These are phyloP conservation scores for Kuraishia floccosa DNA, from an alignment of 805 yeast genomes.

Conservation along the genomic window DNA sequence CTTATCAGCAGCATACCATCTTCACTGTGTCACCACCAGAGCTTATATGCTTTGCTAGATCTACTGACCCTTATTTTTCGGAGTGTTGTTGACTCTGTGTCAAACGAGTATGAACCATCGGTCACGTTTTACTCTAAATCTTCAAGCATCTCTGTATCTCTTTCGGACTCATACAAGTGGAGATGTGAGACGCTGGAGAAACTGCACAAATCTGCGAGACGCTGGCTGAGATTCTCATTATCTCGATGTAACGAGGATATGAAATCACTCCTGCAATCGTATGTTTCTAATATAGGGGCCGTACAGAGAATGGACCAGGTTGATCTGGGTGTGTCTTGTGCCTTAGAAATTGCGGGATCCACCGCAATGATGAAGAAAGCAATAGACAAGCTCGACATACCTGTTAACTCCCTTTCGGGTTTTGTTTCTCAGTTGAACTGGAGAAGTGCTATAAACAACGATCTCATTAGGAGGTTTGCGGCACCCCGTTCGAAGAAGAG, in stretches of 20 bases:
- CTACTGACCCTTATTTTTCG: conserved; percentile 67
- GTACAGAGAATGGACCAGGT: conserved; percentile 19
- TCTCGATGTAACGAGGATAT: conserved; percentile 57
- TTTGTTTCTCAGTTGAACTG: conserved; percentile 71
- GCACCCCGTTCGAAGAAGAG: no score
- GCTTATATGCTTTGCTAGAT: conserved; percentile 74
- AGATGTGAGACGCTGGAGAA: conserved; percentile 55
- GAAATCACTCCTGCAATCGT: conserved; percentile 69
- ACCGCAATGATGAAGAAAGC: conserved; percentile 50
- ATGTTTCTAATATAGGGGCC: conserved; percentile 35
- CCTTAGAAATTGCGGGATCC: conserved; percentile 76
- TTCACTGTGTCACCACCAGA: conserved; percentile 59
- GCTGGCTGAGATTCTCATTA: conserved; percentile 57
- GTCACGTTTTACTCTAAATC: conserved; percentile 38
- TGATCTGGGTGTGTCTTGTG: conserved; percentile 81
- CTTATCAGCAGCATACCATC: conserved; percentile 64
- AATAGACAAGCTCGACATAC: conserved; percentile 28
- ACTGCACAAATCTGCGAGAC: conserved; percentile 44
- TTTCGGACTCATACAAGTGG: conserved; percentile 72
- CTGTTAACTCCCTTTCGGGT: conserved; percentile 62
- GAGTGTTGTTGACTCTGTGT: conserved; percentile 74
- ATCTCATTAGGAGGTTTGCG: no score
- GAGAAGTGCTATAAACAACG: no score
- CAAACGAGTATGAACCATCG: conserved; percentile 79
- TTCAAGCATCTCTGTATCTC: conserved; percentile 37